A percentile compares a stretch with the other conserved stretches of the same genome.
phyloP scores from a whole-genome alignment of 75 land plant genomes.

The Sequoiadendron giganteum region DNA sequence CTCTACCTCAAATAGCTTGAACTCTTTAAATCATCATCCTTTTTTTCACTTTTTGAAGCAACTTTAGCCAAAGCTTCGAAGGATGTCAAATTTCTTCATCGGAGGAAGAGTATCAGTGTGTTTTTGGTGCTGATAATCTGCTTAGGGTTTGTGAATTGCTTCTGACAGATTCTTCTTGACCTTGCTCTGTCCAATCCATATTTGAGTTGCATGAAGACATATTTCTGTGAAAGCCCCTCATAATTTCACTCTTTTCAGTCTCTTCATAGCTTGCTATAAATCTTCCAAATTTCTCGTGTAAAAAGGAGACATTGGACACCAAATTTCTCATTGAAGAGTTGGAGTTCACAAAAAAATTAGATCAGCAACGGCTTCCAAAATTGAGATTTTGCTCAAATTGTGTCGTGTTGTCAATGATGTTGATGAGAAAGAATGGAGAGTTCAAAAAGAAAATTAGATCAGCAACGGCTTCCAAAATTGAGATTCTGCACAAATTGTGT shows the following conservation, averaged over 20 bases:
- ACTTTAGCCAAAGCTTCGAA: background rate
- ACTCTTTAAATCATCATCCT: background rate
- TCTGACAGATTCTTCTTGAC: slow-evolving; percentile 4
- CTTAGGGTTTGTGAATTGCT: background rate
- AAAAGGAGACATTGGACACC: background rate
- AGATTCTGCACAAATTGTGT: too few species aligned
- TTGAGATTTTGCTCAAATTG: too few species aligned
- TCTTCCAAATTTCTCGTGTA: background rate
- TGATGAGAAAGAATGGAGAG: too few species aligned
- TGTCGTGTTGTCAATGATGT: too few species aligned
- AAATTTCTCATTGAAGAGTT: slow-evolving; percentile 18
- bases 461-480: too few species aligned
- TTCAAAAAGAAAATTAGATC: too few species aligned
- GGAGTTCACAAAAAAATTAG: too few species aligned
- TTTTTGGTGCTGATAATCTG: background rate
- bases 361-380: too few species aligned
- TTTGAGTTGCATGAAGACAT: background rate
- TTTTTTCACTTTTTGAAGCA: background rate
- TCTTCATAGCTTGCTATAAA: background rate
- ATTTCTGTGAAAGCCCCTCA: background rate
- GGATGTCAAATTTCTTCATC: background rate
- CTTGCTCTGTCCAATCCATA: background rate
- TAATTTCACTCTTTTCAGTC: background rate
- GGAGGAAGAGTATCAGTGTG: background rate
- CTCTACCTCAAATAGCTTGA: background rate